Percentiles rank a stretch among this genome's conserved stretches.
Conservation (phyloP, 768 basidiomycete species). For the Asterophora parasitica region DNA sequence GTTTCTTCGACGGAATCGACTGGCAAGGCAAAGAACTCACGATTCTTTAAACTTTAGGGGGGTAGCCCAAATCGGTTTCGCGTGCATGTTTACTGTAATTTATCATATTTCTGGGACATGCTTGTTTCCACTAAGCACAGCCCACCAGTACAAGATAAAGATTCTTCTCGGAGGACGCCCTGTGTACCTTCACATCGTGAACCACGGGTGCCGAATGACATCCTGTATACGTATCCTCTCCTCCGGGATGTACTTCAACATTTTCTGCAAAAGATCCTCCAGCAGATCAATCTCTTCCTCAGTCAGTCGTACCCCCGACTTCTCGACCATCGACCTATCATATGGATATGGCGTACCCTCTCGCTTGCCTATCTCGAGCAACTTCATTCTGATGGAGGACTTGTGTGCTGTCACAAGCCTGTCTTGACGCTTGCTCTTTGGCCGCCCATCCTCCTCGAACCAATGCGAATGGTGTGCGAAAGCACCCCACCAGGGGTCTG, state of each 20-base stretch:
- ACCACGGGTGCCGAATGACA: constrained; percentile 32
- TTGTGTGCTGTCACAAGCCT: constrained; percentile 17
- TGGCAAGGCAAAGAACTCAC: constrained; percentile 16
- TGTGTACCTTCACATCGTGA: no score
- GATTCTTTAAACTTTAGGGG: constrained; percentile 22
- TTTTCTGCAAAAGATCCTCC: constrained; percentile 35
- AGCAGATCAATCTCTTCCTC: constrained; percentile 31
- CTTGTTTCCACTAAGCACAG: no score
- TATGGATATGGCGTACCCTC: constrained; percentile 18
- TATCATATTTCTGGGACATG: no score
- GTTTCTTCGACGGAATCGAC: constrained; percentile 4
- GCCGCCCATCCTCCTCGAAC: constrained; percentile 34
- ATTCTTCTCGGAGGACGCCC: no score
- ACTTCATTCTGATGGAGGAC: constrained; percentile 24
- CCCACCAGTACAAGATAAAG: no score
- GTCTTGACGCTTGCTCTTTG: constrained; percentile 23
- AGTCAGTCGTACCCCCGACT: constrained; percentile 18
- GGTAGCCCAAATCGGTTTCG: no score
- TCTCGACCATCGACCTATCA: constrained; percentile 33
- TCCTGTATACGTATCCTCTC: constrained; percentile 34
- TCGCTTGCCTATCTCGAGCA: constrained; percentile 24
- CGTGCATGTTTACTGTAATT: no score
- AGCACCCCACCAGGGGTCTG: constrained; percentile 37
- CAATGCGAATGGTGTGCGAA: constrained; percentile 25
- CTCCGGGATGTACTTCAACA: constrained; percentile 37